These are phyloP conservation scores for Leishmania turanica DNA, from an alignment of 208 protist species.

Conservation along the genomic window DNA sequence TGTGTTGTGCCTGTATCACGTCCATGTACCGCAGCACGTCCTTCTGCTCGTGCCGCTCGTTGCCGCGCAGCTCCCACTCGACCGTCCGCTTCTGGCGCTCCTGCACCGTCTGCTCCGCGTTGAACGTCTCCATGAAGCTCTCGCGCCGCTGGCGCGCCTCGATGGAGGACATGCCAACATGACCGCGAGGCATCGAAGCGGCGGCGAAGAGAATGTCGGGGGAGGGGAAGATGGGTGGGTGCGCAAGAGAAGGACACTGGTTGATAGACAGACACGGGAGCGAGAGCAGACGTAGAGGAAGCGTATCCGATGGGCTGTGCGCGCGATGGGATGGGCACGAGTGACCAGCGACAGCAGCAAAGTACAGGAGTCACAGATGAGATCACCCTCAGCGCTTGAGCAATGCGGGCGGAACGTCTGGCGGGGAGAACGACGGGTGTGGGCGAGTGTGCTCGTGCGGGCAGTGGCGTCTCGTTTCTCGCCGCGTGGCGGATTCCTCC, in stretches of 20 bases:
- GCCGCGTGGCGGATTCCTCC: not conserved
- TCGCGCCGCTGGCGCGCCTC: constrained; percentile 70
- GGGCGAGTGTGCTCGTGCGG: not conserved
- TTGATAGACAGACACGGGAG: not conserved
- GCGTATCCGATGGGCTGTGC: not conserved
- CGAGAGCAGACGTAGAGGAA: not conserved
- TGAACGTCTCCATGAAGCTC: constrained; percentile 66
- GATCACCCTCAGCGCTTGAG: not conserved
- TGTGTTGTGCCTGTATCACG: constrained; percentile 76
- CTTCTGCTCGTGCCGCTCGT: constrained; percentile 40
- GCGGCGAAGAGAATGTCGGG: not conserved
- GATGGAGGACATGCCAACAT: constrained; percentile 40
- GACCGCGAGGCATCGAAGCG: constrained; percentile 17
- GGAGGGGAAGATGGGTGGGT: too few relatives aligned
- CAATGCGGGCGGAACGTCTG: not conserved
- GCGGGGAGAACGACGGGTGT: not conserved
- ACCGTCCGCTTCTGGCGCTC: constrained; percentile 43
- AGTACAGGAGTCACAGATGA: not conserved
- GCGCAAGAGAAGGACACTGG: constrained; percentile 7
- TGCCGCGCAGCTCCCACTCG: constrained; percentile 68
- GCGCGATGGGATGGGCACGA: not conserved
- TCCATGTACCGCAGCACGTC: constrained; percentile 74
- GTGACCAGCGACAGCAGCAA: not conserved
- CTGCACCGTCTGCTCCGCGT: constrained; percentile 45
- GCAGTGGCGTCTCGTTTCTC: not conserved